phyloP scores from a whole-genome alignment of 108 stramenopile species.

The Nannochloropsis gaditana region DNA sequence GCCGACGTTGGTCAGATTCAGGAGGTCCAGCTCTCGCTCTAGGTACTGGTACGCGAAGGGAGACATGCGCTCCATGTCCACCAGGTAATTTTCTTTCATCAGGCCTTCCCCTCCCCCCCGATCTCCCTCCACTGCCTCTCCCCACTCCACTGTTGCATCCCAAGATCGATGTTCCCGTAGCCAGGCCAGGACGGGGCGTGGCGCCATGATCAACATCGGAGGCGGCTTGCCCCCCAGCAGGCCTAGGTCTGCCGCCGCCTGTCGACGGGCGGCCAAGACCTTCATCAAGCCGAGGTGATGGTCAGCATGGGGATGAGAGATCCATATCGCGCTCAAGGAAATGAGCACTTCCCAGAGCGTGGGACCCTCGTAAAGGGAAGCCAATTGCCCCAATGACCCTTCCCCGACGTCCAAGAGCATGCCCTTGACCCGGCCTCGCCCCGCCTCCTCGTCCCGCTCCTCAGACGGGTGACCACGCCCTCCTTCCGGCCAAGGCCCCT shows the following conservation, averaged over 20 bases:
- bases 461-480: neutral
- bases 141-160: neutral
- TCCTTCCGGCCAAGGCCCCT: neutral
- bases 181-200: conserved; percentile 54
- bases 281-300: conserved; percentile 87
- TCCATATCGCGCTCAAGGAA: conserved; percentile 78
- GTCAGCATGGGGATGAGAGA: conserved; percentile 95
- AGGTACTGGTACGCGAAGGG: neutral
- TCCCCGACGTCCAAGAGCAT: conserved; percentile 89
- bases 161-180: conserved; percentile 12
- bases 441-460: conserved; percentile 23
- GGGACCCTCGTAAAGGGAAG: conserved; percentile 2
- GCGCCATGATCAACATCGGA: conserved; percentile 77
- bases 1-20: neutral
- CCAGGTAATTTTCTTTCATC: neutral
- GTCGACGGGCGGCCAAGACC: conserved; percentile 62
- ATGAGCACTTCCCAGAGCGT: conserved; percentile 27
- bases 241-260: neutral
- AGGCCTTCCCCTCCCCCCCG: conserved; percentile 9
- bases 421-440: conserved; percentile 27
- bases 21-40: neutral
- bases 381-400: conserved; percentile 84
- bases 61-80: neutral
- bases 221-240: conserved; percentile 7
- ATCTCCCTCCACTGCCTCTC: conserved; percentile 11